Percentiles rank a stretch among this genome's conserved stretches.
Evolutionary conservation across 2,329 filamentous ascomycete genomes (phyloP).

Genomic region (Fonsecaea multimorphosa): DNA sequence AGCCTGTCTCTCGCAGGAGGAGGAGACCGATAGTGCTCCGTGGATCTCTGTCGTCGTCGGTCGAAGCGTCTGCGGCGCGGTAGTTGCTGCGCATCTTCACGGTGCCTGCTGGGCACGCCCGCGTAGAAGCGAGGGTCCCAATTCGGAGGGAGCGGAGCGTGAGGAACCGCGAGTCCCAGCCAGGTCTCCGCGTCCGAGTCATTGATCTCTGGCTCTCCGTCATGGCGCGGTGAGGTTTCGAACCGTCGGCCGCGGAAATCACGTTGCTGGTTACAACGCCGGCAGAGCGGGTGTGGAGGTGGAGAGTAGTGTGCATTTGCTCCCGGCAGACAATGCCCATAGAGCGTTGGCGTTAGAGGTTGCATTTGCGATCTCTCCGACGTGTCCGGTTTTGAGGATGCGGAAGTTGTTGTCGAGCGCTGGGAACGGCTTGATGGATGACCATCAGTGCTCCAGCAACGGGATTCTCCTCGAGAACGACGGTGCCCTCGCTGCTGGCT

Average conservation of each 20-base stretch:
- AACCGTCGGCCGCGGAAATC: neutral
- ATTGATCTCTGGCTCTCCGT: neutral
- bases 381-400: neutral
- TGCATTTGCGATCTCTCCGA: neutral
- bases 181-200: neutral
- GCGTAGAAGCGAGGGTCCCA: conserved; percentile 18
- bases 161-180: neutral
- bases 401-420: neutral
- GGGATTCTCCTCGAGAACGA: neutral
- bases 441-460: neutral
- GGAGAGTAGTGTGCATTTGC: neutral
- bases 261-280: neutral
- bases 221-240: neutral
- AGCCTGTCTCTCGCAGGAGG: neutral
- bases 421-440: neutral
- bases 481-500: neutral
- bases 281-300: neutral
- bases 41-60: neutral
- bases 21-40: neutral
- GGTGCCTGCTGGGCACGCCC: neutral
- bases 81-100: neutral
- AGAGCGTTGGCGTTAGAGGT: neutral
- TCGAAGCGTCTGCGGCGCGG: neutral
- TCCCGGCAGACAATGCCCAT: neutral
- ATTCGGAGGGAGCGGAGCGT: conserved; percentile 8